Conservation (phyloP, 768 basidiomycete species). For the Lactarius indigo region DNA sequence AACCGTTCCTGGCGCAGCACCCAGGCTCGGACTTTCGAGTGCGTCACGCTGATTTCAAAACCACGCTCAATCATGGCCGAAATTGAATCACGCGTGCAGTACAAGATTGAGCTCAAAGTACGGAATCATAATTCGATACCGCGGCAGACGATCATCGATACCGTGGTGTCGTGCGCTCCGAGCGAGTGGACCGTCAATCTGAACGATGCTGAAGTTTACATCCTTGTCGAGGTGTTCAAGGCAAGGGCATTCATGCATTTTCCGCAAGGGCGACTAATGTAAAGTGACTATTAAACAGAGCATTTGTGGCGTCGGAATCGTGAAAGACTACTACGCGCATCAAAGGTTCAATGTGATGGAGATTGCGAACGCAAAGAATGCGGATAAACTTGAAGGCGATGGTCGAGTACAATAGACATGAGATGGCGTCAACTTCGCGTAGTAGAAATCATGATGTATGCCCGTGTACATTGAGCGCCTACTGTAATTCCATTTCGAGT, state of each 20-base stretch:
- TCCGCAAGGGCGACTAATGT: background rate
- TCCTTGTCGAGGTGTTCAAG: constrained; percentile 83
- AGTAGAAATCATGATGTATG: no score
- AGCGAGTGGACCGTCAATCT: constrained; percentile 64
- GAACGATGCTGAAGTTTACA: constrained; percentile 63
- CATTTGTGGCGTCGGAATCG: constrained; percentile 71
- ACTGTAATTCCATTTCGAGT: background rate
- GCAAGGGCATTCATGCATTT: constrained; percentile 34
- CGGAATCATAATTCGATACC: constrained; percentile 73
- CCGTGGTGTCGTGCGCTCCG: constrained; percentile 68
- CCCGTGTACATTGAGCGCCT: background rate
- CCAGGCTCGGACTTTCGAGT: constrained; percentile 48
- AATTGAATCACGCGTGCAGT: constrained; percentile 42
- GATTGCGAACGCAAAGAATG: constrained; percentile 49
- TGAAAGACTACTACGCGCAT: constrained; percentile 64
- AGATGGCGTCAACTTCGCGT: background rate
- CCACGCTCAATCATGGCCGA: background rate
- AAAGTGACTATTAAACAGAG: constrained; percentile 42
- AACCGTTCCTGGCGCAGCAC: constrained; percentile 48
- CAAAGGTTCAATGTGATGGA: constrained; percentile 81
- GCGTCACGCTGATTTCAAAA: constrained; percentile 22
- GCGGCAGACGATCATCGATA: constrained; percentile 58
- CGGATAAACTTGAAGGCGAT: constrained; percentile 33
- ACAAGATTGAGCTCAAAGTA: constrained; percentile 73
- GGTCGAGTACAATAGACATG: constrained; percentile 29